These are phyloP conservation scores for Hura crepitans DNA, from an alignment of 441 rosid species.

Conservation along the genomic window DNA sequence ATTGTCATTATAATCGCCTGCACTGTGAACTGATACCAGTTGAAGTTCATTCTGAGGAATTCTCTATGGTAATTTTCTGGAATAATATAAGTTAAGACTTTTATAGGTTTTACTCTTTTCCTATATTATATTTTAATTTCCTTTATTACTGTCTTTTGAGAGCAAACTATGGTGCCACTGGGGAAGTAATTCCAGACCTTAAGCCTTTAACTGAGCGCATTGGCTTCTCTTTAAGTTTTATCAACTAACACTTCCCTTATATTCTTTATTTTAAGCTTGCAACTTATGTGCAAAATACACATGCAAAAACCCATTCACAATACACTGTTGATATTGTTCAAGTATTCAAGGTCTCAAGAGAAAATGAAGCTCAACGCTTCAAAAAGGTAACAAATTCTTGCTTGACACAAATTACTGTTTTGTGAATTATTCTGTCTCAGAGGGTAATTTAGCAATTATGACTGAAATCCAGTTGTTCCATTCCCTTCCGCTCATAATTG, in stretches of 20 bases:
- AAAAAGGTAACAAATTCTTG: constrained; percentile 41
- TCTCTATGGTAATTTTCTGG: constrained; percentile 44
- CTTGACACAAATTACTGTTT: background rate
- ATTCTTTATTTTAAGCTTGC: constrained; percentile 43
- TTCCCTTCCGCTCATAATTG: background rate
- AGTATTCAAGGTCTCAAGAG: constrained; percentile 60
- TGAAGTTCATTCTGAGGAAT: constrained; percentile 61
- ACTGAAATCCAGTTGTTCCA: background rate
- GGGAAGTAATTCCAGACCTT: background rate
- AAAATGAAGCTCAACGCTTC: constrained; percentile 55
- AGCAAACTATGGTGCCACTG: background rate
- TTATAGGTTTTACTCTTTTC: background rate
- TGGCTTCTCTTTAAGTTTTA: background rate
- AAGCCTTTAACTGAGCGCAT: background rate
- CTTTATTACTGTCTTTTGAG: background rate
- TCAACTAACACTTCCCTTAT: constrained; percentile 18
- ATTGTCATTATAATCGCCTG: constrained; percentile 57
- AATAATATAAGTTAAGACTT: background rate
- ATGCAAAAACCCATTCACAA: constrained; percentile 69
- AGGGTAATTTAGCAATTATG: constrained; percentile 1
- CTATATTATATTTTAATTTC: background rate
- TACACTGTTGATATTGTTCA: constrained; percentile 66
- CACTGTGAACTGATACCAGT: constrained; percentile 62
- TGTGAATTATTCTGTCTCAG: constrained; percentile 2
- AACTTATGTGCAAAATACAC: constrained; percentile 71